Conservation (phyloP, 208 protist genomes). For the Phytomonas sp. region DNA sequence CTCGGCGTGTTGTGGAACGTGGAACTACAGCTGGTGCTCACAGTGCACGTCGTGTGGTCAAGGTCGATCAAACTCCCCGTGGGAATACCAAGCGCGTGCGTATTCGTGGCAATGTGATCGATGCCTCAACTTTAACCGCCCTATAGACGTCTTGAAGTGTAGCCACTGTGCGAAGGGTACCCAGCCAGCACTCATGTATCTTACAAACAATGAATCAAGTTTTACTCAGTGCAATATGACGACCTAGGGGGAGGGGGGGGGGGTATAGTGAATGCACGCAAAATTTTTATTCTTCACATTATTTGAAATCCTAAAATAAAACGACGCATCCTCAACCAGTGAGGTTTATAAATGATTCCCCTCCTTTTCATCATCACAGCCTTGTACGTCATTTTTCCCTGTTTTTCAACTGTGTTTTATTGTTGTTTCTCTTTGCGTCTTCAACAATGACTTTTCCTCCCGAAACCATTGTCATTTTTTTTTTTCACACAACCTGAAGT, state of each 20-base stretch:
- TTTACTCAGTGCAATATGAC: slow-evolving; percentile 1
- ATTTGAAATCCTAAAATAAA: background rate
- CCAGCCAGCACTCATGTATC: background rate
- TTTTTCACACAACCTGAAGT: background rate
- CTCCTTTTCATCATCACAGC: background rate
- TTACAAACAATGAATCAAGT: background rate
- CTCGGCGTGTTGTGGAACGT: slow-evolving; percentile 32
- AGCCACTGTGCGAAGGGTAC: slow-evolving; percentile 18
- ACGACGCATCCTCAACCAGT: background rate
- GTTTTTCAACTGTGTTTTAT: background rate
- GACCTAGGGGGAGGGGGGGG: background rate
- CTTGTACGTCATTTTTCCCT: background rate
- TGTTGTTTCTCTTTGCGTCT: background rate
- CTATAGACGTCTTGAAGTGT: slow-evolving; percentile 60
- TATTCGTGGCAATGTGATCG: slow-evolving; percentile 37
- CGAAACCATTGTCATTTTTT: background rate
- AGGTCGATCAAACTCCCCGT: slow-evolving; percentile 24
- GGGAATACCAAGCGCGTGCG: slow-evolving; percentile 50
- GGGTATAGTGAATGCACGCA: background rate
- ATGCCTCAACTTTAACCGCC: slow-evolving; percentile 45
- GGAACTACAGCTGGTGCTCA: slow-evolving; percentile 74
- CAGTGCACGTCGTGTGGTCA: slow-evolving; percentile 35
- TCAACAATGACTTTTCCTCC: background rate
- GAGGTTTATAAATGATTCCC: background rate
- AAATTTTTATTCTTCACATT: background rate